phyloP scores from a whole-genome alignment of 108 stramenopile species.

The Pseudonitzschia pungens region DNA sequence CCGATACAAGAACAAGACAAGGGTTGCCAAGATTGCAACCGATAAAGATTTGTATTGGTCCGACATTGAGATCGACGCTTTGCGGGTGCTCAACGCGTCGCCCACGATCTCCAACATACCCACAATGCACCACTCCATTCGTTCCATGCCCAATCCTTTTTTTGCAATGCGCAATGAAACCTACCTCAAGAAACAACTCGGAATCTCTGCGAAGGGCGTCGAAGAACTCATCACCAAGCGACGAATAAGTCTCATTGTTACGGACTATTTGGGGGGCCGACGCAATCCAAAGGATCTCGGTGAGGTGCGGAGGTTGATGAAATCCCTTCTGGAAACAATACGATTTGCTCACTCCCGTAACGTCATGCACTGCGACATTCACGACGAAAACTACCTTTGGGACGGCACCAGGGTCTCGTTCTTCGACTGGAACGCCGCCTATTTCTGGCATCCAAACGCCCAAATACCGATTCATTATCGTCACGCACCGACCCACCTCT shows the following conservation, averaged over 20 bases:
- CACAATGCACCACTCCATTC: background rate
- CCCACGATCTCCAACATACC: background rate
- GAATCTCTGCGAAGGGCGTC: background rate
- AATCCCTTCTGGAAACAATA: background rate
- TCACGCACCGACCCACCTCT: background rate
- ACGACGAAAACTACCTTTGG: background rate
- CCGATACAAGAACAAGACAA: background rate
- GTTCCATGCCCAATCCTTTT: constrained; percentile 7
- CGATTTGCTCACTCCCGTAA: constrained; percentile 4
- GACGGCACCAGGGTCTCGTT: background rate
- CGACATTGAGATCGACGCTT: background rate
- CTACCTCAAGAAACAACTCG: background rate
- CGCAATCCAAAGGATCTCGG: background rate
- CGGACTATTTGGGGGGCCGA: background rate
- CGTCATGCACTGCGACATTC: constrained; percentile 8
- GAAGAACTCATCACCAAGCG: background rate
- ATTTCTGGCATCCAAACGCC: background rate
- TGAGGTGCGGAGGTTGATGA: background rate
- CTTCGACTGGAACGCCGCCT: constrained; percentile 3
- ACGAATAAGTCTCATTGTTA: background rate
- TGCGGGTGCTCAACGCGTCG: background rate
- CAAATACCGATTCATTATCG: background rate
- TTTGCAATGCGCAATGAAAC: background rate
- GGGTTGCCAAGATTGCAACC: constrained; percentile 2
- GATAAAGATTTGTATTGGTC: background rate